These are phyloP conservation scores for Daedaleopsis sinensis DNA, from an alignment of 768 basidiomycete genomes.

Conservation along the genomic window DNA sequence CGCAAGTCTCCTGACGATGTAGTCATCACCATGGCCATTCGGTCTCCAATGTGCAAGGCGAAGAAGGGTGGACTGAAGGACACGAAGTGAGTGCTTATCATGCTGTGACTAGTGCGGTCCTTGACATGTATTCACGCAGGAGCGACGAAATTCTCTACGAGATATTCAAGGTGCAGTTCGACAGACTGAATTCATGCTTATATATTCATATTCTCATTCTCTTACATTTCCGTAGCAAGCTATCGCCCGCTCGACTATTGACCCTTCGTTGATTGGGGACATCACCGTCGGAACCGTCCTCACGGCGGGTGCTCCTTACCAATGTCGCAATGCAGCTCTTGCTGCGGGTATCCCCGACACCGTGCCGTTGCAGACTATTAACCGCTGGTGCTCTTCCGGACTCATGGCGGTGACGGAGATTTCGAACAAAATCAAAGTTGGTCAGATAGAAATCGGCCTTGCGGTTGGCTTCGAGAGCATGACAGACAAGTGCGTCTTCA, in stretches of 20 bases:
- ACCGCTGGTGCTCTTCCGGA: constrained; percentile 83
- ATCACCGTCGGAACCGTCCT: constrained; percentile 82
- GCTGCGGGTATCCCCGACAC: constrained; percentile 82
- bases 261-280: constrained; percentile 70
- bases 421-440: constrained; percentile 72
- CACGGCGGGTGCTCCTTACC: constrained; percentile 64
- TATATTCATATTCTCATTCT: constrained; percentile 1
- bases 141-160: constrained; percentile 81
- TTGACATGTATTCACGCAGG: constrained; percentile 36
- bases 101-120: background rate
- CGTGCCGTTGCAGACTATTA: constrained; percentile 73
- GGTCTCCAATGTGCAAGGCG: constrained; percentile 76
- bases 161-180: constrained; percentile 65
- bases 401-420: constrained; percentile 83
- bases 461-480: constrained; percentile 88
- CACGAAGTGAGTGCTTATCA: constrained; percentile 48
- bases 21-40: constrained; percentile 80
- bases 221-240: constrained; percentile 47
- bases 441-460: constrained; percentile 82
- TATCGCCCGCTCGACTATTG: constrained; percentile 58
- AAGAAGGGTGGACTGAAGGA: constrained; percentile 79
- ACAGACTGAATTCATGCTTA: constrained; percentile 18
- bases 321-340: constrained; percentile 72
- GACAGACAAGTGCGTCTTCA: constrained; percentile 63
- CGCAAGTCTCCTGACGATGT: constrained; percentile 73